Conservation (phyloP, 2,329 filamentous ascomycete genomes). For the Raffaelea arxii region DNA sequence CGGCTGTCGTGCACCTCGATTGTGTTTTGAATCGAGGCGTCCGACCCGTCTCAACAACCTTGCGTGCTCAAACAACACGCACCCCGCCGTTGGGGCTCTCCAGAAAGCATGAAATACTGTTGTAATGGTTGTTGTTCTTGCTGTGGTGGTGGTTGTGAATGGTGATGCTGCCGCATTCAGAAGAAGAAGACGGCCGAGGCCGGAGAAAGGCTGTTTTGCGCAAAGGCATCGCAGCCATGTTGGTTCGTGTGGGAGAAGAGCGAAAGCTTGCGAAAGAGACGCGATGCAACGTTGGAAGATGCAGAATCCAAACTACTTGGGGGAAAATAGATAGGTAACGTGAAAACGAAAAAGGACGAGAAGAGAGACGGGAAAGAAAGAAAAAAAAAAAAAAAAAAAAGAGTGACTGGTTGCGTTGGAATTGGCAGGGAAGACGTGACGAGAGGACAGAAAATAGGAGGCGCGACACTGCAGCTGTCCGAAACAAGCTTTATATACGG, state of each 20-base stretch:
- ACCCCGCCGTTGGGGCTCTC: conserved; percentile 47
- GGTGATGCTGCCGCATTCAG: conserved; percentile 5
- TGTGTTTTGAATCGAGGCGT: conserved; percentile 14
- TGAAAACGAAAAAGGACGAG: background rate
- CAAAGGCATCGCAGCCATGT: conserved; percentile 6
- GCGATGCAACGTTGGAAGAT: background rate
- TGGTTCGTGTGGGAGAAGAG: too few species aligned
- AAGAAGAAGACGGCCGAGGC: background rate
- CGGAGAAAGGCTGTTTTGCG: conserved; percentile 2
- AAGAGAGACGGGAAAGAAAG: background rate
- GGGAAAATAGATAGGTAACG: background rate
- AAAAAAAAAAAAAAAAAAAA: background rate
- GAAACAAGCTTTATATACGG: background rate
- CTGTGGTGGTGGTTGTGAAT: conserved; percentile 5
- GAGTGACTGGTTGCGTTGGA: too few species aligned
- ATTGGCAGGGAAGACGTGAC: too few species aligned
- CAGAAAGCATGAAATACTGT: conserved; percentile 9
- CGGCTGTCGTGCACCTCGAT: conserved; percentile 14
- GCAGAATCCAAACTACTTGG: background rate
- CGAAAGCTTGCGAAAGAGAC: too few species aligned
- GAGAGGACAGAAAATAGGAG: background rate
- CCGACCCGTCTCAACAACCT: conserved; percentile 7
- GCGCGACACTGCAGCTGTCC: background rate
- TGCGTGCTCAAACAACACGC: conserved; percentile 26
- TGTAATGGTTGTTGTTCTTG: conserved; percentile 1